These are phyloP conservation scores for Nannizziopsis arthrosporioides DNA, from an alignment of 2,329 filamentous ascomycete species.

Conservation along the genomic window DNA sequence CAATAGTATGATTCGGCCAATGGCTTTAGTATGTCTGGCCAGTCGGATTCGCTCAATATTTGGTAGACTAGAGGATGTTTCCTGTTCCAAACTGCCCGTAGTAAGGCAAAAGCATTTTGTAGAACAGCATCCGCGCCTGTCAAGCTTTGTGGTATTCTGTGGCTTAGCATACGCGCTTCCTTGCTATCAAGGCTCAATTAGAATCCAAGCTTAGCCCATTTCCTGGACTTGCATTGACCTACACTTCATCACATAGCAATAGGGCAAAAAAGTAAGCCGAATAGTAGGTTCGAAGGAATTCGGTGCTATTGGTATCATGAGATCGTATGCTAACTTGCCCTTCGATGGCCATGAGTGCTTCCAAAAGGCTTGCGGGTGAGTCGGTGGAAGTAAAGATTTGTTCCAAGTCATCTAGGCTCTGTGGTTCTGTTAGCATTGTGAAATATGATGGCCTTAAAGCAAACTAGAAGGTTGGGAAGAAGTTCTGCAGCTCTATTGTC, in stretches of 20 bases:
- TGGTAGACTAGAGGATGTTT: slow-evolving; percentile 28
- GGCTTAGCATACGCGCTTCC: slow-evolving; percentile 32
- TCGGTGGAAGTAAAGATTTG: slow-evolving; percentile 21
- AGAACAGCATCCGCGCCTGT: slow-evolving; percentile 23
- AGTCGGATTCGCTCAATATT: slow-evolving; percentile 24
- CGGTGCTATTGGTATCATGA: slow-evolving; percentile 17
- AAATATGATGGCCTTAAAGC: not conserved
- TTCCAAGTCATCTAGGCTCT: slow-evolving; percentile 21
- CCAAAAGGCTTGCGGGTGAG: slow-evolving; percentile 26
- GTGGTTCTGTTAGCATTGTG: not conserved
- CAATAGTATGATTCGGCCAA: slow-evolving; percentile 28
- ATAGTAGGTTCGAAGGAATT: slow-evolving; percentile 29
- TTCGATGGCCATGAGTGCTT: slow-evolving; percentile 28
- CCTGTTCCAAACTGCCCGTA: slow-evolving; percentile 31
- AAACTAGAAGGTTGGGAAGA: not conserved
- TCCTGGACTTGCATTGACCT: slow-evolving; percentile 9
- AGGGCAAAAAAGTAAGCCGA: slow-evolving; percentile 31
- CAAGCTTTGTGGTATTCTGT: slow-evolving; percentile 26
- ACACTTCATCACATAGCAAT: slow-evolving; percentile 32
- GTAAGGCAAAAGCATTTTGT: slow-evolving; percentile 26
- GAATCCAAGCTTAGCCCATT: not conserved
- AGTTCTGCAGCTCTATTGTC: not conserved
- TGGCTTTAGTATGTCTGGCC: slow-evolving; percentile 25
- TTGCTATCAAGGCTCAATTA: slow-evolving; percentile 5
- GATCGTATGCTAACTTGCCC: slow-evolving; percentile 24